phyloP scores from a whole-genome alignment of 768 basidiomycete species.

The Collybia mongolica region DNA sequence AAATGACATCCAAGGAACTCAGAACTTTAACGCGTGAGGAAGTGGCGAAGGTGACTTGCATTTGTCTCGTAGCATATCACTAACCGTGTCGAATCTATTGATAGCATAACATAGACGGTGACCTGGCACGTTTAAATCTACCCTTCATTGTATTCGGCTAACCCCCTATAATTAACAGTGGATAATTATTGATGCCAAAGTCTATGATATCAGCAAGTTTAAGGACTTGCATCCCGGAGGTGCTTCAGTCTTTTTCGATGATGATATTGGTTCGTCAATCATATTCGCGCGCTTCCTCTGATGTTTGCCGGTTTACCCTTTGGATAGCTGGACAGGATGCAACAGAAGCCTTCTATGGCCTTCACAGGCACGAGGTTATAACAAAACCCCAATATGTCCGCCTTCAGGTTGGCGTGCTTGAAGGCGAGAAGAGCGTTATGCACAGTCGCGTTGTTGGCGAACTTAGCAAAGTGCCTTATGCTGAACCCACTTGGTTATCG shows the following conservation, averaged over 20 bases:
- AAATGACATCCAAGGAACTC: constrained; percentile 33
- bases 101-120: constrained; percentile 75
- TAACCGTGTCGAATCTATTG: neutral
- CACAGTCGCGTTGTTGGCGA: constrained; percentile 57
- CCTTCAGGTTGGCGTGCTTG: constrained; percentile 72
- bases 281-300: neutral
- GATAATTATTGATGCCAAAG: constrained; percentile 84
- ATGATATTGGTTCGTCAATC: constrained; percentile 63
- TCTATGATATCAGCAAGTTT: constrained; percentile 83
- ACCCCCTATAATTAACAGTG: constrained; percentile 38
- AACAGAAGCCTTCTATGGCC: constrained; percentile 87
- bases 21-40: constrained; percentile 38
- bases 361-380: constrained; percentile 89
- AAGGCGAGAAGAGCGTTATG: constrained; percentile 65
- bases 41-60: constrained; percentile 37
- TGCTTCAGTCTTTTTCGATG: constrained; percentile 67
- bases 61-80: neutral
- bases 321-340: constrained; percentile 82
- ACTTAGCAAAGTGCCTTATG: constrained; percentile 82
- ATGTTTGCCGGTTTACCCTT: constrained; percentile 27
- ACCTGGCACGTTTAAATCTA: constrained; percentile 45
- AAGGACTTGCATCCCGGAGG: constrained; percentile 88
- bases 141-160: neutral
- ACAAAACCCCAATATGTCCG: constrained; percentile 73
- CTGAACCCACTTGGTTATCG: constrained; percentile 80